These are phyloP conservation scores for Yarrowia yakushimensis DNA, from an alignment of 805 yeast genomes.

Conservation along the genomic window DNA sequence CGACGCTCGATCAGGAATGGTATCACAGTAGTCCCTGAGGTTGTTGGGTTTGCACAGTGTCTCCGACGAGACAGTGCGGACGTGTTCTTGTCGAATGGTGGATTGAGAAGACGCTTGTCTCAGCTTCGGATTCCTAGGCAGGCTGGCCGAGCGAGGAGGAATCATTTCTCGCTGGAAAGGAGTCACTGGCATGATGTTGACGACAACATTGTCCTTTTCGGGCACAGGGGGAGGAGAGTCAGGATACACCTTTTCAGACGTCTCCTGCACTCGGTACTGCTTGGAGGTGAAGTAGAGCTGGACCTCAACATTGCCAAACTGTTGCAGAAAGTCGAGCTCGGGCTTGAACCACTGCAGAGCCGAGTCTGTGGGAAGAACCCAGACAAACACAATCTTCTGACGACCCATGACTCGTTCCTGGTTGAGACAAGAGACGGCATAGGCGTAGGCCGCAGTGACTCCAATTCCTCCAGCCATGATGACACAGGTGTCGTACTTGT, in stretches of 20 bases:
- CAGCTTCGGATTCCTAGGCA: background rate
- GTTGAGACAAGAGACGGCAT: constrained; percentile 31
- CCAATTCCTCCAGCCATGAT: constrained; percentile 76
- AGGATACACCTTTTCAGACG: background rate
- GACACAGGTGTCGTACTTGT: constrained; percentile 52
- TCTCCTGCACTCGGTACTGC: background rate
- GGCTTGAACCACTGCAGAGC: constrained; percentile 36
- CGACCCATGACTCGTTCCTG: constrained; percentile 25
- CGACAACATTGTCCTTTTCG: background rate
- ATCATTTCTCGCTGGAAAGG: background rate
- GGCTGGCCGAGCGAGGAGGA: background rate
- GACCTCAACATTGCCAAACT: constrained; percentile 33
- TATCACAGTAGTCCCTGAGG: background rate
- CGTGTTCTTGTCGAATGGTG: background rate
- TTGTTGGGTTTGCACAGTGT: background rate
- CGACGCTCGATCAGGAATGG: background rate
- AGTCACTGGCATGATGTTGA: background rate
- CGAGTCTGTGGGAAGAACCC: constrained; percentile 36
- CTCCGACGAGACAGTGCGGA: constrained; percentile 25
- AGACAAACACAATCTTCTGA: constrained; percentile 33
- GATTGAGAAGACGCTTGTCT: background rate
- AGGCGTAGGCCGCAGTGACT: constrained; percentile 57
- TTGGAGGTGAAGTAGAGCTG: constrained; percentile 38
- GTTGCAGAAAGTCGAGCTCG: constrained; percentile 32
- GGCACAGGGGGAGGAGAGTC: background rate